Base-by-base conservation (phyloP, 2,329 filamentous ascomycete genomes). In the Fusarium haematococcum region DNA sequence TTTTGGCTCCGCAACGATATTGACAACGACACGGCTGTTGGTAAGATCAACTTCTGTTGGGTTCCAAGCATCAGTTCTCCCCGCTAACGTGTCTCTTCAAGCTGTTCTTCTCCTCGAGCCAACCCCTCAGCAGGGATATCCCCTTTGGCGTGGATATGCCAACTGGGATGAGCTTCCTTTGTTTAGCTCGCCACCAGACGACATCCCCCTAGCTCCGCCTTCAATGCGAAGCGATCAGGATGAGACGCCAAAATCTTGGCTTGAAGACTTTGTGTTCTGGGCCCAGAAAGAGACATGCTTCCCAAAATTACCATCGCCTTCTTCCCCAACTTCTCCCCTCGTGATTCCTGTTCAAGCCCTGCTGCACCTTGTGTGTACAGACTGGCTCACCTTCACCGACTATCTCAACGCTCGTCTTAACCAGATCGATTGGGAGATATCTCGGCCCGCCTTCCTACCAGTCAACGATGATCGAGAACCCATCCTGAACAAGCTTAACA, bases 361-460 rank as follows among this genome's bases (percentile, higher is more conserved):
- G 1, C 39, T 61, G 39, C 58, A 61, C 9, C 58, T 61, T 11
- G 35, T 61, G 5, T 61, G 58, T 20, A 41, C 58, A 27, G 58
- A 61, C 13, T 61, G 58, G 58, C 58, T 61, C 39, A 61, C 58
- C n/a, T 61, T 61, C 9, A 41, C 58, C 35, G 58, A 61, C n/a
- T 61, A 61, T 23, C 58, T 61, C 37, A 61, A 61, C 30, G 58
- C 58, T 20, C 58, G 58, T n/a, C 58, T 61, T 3, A 61, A 61
- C 39, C 58, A 61, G 27, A 61, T 61, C 27, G 58, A 61, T 30
- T 61, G 58, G 58, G 58, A 61, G 11, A 61, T 61, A 45, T 61
- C 58, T 16, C 37, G 58, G 14, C 58, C 58, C 6, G 58, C 58
- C 18, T 61, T 41, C 27, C n/a, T 61, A 18, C 35, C 58, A 13